phyloP scores from a whole-genome alignment of 768 basidiomycete species.

The Amanita jacksonii region DNA sequence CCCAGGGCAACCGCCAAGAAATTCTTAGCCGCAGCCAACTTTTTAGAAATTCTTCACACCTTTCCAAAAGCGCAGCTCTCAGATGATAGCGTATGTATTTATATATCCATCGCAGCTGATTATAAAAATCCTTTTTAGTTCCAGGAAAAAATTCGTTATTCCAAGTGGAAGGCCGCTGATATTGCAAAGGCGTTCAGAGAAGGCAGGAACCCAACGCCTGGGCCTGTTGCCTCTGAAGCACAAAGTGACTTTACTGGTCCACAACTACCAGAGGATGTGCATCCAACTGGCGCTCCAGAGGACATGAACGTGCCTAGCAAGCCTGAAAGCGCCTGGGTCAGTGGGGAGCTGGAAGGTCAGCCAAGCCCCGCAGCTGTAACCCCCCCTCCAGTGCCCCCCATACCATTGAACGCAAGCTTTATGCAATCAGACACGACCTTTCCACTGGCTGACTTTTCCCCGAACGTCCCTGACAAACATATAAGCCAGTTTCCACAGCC shows the following conservation, averaged over 20 bases:
- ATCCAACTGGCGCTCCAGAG: background rate
- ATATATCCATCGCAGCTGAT: conserved; percentile 4
- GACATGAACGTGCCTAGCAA: no score
- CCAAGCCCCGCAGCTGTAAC: conserved; percentile 12
- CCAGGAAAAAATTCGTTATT: conserved; percentile 83
- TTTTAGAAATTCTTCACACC: conserved; percentile 78
- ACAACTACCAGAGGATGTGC: background rate
- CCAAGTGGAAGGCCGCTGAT: conserved; percentile 97
- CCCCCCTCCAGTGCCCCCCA: conserved; percentile 16
- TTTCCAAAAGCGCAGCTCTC: conserved; percentile 55
- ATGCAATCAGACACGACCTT: background rate
- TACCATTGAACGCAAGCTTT: background rate
- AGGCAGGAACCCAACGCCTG: conserved; percentile 74
- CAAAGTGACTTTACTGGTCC: background rate
- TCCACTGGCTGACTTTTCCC: background rate
- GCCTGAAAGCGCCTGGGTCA: conserved; percentile 25
- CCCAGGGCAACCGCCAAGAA: conserved; percentile 82
- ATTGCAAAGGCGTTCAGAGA: conserved; percentile 94
- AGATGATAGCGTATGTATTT: conserved; percentile 43
- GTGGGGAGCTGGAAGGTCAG: conserved; percentile 31
- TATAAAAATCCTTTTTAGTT: conserved; percentile 32
- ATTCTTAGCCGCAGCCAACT: conserved; percentile 91
- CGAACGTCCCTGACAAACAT: background rate
- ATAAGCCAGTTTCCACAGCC: conserved; percentile 1
- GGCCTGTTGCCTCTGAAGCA: conserved; percentile 24